Percentiles rank a stretch among this genome's conserved stretches.
phyloP scores from a whole-genome alignment of 1,139 yeast genomes.

The Geotrichum histeridarum region DNA sequence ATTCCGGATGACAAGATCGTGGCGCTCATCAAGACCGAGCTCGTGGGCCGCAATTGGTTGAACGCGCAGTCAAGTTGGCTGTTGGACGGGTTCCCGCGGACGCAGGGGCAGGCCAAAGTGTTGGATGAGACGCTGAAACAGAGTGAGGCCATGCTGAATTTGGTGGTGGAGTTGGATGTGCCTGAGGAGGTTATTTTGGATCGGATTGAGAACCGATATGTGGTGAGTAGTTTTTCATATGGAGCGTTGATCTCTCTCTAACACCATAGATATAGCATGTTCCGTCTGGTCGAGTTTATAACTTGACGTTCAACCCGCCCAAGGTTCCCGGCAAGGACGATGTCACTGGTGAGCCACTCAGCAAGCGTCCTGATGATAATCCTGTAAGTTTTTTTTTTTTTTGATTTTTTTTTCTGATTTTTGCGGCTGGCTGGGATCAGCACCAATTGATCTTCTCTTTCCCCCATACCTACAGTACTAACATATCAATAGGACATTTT shows the following conservation, averaged over 20 bases:
- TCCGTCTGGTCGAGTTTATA: constrained; percentile 82
- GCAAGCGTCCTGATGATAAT: constrained; percentile 77
- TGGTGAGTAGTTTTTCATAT: constrained; percentile 31
- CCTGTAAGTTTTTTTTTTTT: constrained; percentile 29
- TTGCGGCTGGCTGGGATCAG: too few relatives aligned
- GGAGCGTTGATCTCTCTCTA: background rate
- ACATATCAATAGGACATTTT: constrained; percentile 47
- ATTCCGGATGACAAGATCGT: constrained; percentile 73
- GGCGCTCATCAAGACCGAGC: constrained; percentile 49
- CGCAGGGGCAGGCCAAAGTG: constrained; percentile 60
- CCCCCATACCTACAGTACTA: too few relatives aligned
- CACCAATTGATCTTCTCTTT: too few relatives aligned
- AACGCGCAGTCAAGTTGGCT: constrained; percentile 54
- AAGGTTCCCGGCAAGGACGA: constrained; percentile 76
- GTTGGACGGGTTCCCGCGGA: constrained; percentile 89
- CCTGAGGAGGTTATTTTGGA: constrained; percentile 73
- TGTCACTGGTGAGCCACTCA: constrained; percentile 77
- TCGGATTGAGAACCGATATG: constrained; percentile 80
- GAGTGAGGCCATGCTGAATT: constrained; percentile 47
- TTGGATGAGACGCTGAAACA: constrained; percentile 47
- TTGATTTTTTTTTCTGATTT: background rate
- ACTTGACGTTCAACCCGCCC: constrained; percentile 84
- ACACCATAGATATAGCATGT: constrained; percentile 42
- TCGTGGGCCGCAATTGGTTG: constrained; percentile 47
- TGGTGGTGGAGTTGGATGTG: constrained; percentile 79